Conservation (phyloP, 148 eudicot genomes). For the Fagopyrum homotropicum region DNA sequence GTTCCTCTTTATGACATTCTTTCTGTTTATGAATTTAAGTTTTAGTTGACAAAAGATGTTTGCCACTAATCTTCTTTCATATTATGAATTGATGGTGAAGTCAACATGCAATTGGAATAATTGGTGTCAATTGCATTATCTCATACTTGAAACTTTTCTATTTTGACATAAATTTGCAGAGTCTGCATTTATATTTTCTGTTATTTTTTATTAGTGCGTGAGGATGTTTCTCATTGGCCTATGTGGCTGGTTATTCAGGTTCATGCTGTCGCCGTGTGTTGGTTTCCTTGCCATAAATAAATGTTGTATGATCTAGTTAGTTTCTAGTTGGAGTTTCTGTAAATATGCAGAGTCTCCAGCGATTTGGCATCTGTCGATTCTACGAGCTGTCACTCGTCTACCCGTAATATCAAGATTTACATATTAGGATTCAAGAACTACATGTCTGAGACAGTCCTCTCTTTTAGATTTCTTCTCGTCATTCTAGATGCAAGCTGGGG, state of each 20-base stretch:
- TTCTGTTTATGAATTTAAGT: background rate
- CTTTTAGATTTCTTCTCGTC: too few relatives aligned
- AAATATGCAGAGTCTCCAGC: background rate
- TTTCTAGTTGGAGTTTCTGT: background rate
- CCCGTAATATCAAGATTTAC: too few relatives aligned
- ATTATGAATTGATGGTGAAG: background rate
- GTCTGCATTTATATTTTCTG: background rate
- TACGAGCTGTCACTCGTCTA: background rate
- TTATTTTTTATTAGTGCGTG: conserved; percentile 8
- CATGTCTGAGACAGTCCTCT: too few relatives aligned
- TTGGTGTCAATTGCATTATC: conserved; percentile 11
- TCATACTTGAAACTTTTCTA: conserved; percentile 16
- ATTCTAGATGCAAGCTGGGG: too few relatives aligned
- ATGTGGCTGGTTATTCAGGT: background rate
- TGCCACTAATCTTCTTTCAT: background rate
- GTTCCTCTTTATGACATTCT: background rate
- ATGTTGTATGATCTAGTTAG: background rate
- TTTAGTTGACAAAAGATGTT: background rate
- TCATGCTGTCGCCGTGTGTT: background rate
- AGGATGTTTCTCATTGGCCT: conserved; percentile 17
- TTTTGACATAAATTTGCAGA: conserved; percentile 34
- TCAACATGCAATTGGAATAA: conserved; percentile 16
- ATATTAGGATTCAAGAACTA: too few relatives aligned
- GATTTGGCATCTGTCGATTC: background rate
- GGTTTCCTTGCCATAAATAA: background rate